Conservation (phyloP, 2,329 filamentous ascomycete species). For the Escovopsis weberi region DNA sequence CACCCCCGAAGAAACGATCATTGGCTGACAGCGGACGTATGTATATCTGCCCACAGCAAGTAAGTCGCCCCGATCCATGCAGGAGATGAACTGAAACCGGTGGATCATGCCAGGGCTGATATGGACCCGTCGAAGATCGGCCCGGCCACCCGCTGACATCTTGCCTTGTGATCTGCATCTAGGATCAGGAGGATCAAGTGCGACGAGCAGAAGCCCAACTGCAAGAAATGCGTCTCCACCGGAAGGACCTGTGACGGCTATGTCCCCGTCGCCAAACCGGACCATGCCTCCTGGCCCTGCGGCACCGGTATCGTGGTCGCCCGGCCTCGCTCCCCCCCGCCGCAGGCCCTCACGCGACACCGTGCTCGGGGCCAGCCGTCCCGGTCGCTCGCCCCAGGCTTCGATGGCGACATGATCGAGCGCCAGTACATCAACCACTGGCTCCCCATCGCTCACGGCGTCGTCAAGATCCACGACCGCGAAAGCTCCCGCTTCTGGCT, state of each 20-base stretch:
- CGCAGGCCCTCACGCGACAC: no score
- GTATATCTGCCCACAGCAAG: conserved; percentile 3
- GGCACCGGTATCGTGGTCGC: no score
- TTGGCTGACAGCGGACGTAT: conserved; percentile 7
- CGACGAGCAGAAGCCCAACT: conserved; percentile 20
- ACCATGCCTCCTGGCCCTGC: neutral
- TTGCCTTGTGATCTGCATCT: neutral
- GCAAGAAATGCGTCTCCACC: conserved; percentile 19
- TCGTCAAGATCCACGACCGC: conserved; percentile 15
- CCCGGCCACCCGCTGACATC: no score
- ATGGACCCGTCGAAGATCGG: neutral
- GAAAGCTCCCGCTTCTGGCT: conserved; percentile 17
- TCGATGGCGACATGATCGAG: conserved; percentile 20
- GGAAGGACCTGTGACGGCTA: conserved; percentile 23
- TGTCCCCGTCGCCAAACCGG: conserved; percentile 8
- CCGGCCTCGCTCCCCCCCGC: no score
- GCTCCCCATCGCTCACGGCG: conserved; percentile 15
- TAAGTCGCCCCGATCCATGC: conserved; percentile 1
- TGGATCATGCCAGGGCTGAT: neutral
- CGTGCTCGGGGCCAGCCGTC: neutral
- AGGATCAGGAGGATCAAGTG: conserved; percentile 23
- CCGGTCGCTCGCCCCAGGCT: conserved; percentile 16
- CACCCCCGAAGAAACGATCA: conserved; percentile 1
- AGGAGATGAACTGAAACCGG: neutral
- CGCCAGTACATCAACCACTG: conserved; percentile 22